Evolutionary conservation across 169 alveolate genomes (phyloP), one percentile per base, ranked within the genome.

Genomic region (Cryptosporidium canis): DNA sequence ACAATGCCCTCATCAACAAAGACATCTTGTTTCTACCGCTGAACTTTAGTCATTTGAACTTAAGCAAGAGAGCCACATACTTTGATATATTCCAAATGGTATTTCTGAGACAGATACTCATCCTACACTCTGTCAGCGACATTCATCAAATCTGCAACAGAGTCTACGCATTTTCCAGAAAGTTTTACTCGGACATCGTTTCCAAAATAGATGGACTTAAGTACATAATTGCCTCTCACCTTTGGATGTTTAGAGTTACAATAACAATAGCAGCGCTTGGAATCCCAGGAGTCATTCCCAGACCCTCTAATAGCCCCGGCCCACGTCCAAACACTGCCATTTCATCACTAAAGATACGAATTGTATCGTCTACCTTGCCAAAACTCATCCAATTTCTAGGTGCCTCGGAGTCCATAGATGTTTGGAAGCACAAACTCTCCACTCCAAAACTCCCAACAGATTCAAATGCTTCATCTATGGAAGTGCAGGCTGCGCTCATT

Each of bases 361-460:
- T 68, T 47, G 37, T 77, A 18, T 58, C 87, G 14, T 77, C 87
- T n/a, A 39, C 58, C 18, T 48, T 77, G 18, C 87, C 87, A 5
- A 77, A 18, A 77, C 31, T 77, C 18, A 77, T 77, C 44, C 71
- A 58, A 18, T 58, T 61, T 61, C 18, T 77, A 41, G 87, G 87
- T 8, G 87, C 68, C 21, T 77, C 87, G 1, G 87, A 61, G 39
- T 77, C 87, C 18, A 21, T 44, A 18, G 72, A 77, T 39, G 87
- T 77, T 33, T 58, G 56, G 63, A 55, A 77, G 41, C 87, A 77
- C 18, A 77, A 77, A 33, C 87, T 77, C 2, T 77, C 87, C 14
- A 44, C 87, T n/a, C 87, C 87, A 77, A 77, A 77, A 9, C 72
- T 77, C 24, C 87, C 87, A 35, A 71, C 87, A n/a, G 87, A 77